Conservation (phyloP, 2,329 filamentous ascomycete genomes). For the Pestalotiopsis sp. region DNA sequence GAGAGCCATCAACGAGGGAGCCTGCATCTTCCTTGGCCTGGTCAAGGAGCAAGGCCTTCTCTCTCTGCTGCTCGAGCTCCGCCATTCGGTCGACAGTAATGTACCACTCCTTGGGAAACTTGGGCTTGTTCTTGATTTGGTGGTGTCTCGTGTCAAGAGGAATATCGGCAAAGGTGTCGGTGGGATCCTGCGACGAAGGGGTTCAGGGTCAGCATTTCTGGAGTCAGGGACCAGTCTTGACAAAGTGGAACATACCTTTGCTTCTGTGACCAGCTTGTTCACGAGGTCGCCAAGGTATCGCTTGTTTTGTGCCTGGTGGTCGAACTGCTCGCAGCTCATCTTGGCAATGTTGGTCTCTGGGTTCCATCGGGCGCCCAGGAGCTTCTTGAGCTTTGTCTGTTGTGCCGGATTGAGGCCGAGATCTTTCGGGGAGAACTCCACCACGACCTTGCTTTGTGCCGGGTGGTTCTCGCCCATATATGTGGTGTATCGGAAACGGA, state of each 20-base stretch:
- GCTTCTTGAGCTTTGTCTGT: constrained; percentile 81
- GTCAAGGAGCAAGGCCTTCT: constrained; percentile 56
- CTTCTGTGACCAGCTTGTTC: constrained; percentile 71
- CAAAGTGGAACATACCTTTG: constrained; percentile 54
- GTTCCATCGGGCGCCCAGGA: constrained; percentile 85
- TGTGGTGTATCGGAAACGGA: constrained; percentile 95
- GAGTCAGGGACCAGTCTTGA: not conserved
- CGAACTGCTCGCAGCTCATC: constrained; percentile 89
- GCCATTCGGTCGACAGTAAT: constrained; percentile 71
- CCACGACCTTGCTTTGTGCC: constrained; percentile 88
- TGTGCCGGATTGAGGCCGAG: constrained; percentile 71
- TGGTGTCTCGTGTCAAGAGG: constrained; percentile 89
- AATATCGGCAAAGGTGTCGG: constrained; percentile 84
- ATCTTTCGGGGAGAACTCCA: constrained; percentile 82
- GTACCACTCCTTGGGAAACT: constrained; percentile 83
- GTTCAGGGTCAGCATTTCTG: not conserved
- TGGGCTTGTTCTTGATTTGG: constrained; percentile 65
- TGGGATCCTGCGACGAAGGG: constrained; percentile 56
- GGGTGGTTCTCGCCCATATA: constrained; percentile 96
- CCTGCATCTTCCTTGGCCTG: constrained; percentile 55
- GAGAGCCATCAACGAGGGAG: constrained; percentile 60
- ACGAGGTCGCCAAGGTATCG: constrained; percentile 85
- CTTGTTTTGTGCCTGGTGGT: constrained; percentile 94
- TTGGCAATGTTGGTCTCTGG: constrained; percentile 79
- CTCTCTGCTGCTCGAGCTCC: constrained; percentile 66